These are phyloP conservation scores for Ophiostoma angusticollis DNA, from an alignment of 2,329 filamentous ascomycete genomes.

Conservation along the genomic window DNA sequence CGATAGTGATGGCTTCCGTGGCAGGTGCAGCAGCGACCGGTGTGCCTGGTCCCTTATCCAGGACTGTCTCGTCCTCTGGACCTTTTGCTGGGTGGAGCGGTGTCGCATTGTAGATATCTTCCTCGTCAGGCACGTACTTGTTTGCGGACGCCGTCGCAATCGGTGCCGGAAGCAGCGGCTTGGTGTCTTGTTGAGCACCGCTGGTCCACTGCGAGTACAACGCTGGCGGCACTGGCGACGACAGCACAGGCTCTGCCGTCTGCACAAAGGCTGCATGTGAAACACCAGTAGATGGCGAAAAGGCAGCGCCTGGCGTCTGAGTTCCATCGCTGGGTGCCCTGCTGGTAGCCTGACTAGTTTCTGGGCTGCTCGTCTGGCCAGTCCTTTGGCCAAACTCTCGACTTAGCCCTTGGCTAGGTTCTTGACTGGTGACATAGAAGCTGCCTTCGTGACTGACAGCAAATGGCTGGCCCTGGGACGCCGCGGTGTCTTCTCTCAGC, in stretches of 20 bases:
- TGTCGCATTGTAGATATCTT: slow-evolving; percentile 25
- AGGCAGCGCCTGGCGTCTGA: background rate
- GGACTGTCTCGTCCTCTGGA: background rate
- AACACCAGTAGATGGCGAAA: background rate
- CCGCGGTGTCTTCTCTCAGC: background rate
- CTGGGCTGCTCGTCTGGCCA: too few relatives aligned
- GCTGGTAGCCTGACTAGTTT: background rate
- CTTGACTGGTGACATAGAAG: background rate
- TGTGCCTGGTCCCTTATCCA: background rate
- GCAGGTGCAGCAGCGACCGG: background rate
- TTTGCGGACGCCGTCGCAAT: slow-evolving; percentile 2
- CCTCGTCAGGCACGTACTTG: slow-evolving; percentile 12
- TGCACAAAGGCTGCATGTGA: slow-evolving; percentile 1
- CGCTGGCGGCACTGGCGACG: background rate
- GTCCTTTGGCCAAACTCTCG: too few relatives aligned
- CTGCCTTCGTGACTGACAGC: background rate
- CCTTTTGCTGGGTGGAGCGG: slow-evolving; percentile 15
- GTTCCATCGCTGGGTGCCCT: background rate
- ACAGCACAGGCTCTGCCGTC: slow-evolving; percentile 4
- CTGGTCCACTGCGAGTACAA: background rate
- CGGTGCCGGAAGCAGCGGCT: background rate
- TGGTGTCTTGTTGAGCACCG: background rate
- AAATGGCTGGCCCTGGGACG: too few relatives aligned
- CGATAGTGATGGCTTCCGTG: background rate
- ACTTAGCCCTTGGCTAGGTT: background rate